Conservation (phyloP, 2,329 filamentous ascomycete genomes). For the Onygenales sp. region DNA sequence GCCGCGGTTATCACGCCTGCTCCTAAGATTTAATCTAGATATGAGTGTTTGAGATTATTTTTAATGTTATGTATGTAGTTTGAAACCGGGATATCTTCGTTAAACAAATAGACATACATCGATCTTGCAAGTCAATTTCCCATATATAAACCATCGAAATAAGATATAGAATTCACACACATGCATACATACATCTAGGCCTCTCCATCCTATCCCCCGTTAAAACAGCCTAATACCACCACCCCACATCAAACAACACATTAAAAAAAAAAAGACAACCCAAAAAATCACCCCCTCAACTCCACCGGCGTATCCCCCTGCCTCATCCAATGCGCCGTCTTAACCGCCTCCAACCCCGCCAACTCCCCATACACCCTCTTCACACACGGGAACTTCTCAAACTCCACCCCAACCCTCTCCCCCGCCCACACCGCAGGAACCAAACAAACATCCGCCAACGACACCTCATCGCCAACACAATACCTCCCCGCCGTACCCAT, state of each 20-base stretch:
- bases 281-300: constrained; percentile 20
- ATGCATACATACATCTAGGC: too few relatives aligned
- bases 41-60: background rate
- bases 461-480: constrained; percentile 47
- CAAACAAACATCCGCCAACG: constrained; percentile 50
- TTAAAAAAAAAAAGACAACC: background rate
- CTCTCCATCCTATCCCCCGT: too few relatives aligned
- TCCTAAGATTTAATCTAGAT: constrained; percentile 4
- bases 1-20: constrained; percentile 8
- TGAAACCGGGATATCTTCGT: background rate
- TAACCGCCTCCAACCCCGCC: constrained; percentile 42
- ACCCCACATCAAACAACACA: background rate
- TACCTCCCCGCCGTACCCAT: constrained; percentile 37
- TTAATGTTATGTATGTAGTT: background rate
- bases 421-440: constrained; percentile 52
- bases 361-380: constrained; percentile 38
- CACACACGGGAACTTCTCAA: constrained; percentile 41
- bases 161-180: too few relatives aligned
- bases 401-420: constrained; percentile 44
- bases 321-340: constrained; percentile 43
- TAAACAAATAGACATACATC: background rate
- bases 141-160: too few relatives aligned
- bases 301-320: constrained; percentile 48
- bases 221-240: too few relatives aligned
- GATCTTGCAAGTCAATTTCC: background rate